Evolutionary conservation across 2,329 filamentous ascomycete genomes (phyloP).

Genomic region (Venturia asperata): DNA sequence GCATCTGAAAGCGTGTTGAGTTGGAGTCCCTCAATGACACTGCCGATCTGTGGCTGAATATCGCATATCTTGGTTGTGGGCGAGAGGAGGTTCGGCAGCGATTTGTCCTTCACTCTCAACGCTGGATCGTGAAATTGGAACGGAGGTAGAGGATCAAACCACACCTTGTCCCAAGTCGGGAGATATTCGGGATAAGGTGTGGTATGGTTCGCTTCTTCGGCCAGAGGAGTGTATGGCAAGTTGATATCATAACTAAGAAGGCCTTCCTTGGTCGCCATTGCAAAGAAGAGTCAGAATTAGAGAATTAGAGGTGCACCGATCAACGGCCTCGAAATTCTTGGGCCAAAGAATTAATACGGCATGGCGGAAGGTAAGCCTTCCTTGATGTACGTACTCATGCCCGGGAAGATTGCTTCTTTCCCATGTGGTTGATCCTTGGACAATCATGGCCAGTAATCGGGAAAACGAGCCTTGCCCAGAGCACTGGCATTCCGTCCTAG

Average conservation of each 20-base stretch:
- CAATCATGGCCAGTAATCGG: conserved; percentile 5
- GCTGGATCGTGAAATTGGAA: conserved; percentile 8
- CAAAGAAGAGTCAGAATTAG: not conserved
- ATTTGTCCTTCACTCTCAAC: conserved; percentile 7
- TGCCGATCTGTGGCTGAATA: conserved; percentile 30
- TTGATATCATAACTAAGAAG: conserved; percentile 14
- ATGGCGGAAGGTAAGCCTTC: not conserved
- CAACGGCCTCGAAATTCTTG: not conserved
- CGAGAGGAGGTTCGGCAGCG: conserved; percentile 6
- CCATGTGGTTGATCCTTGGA: not conserved
- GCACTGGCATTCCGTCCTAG: conserved; percentile 3
- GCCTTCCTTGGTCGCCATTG: conserved; percentile 1
- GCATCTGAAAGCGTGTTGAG: conserved; percentile 41
- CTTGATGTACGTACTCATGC: not conserved
- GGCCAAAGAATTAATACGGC: not conserved
- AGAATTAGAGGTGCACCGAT: not conserved
- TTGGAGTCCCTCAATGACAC: conserved; percentile 37
- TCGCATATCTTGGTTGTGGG: conserved; percentile 24
- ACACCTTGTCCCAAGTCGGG: conserved; percentile 12
- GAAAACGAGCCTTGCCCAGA: conserved; percentile 2
- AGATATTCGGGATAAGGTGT: conserved; percentile 11
- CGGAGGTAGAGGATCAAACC: not conserved
- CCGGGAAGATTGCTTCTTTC: not conserved
- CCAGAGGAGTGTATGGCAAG: not conserved
- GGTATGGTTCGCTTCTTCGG: not conserved